These are phyloP conservation scores for Auriscalpium microsporum DNA, from an alignment of 768 basidiomycete species.

Conservation along the genomic window DNA sequence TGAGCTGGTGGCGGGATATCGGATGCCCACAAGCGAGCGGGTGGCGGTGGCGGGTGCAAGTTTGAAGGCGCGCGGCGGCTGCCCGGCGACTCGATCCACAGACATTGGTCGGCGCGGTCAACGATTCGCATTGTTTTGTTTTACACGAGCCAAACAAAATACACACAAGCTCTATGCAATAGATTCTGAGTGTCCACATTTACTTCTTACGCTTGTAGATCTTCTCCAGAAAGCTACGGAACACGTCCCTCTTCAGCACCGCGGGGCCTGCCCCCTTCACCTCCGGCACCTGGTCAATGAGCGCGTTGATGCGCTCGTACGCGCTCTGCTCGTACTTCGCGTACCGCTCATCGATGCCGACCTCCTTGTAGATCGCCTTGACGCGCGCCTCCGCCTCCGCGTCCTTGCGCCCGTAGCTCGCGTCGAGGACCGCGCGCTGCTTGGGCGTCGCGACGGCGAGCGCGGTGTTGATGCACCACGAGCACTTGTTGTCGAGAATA, in stretches of 20 bases:
- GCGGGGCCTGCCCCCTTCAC: constrained; percentile 25
- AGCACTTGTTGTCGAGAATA: constrained; percentile 96
- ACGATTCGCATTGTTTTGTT: too few relatives aligned
- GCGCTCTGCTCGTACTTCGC: constrained; percentile 68
- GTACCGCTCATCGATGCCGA: constrained; percentile 63
- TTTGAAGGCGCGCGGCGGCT: too few relatives aligned
- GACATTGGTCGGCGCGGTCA: too few relatives aligned
- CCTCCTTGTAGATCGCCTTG: constrained; percentile 63
- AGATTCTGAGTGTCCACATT: neutral
- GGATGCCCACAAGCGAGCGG: too few relatives aligned
- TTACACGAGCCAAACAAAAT: too few relatives aligned
- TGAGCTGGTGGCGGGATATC: too few relatives aligned
- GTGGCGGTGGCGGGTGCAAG: too few relatives aligned
- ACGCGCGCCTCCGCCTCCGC: constrained; percentile 47
- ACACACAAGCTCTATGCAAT: too few relatives aligned
- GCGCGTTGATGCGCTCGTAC: constrained; percentile 52
- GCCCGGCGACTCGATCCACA: too few relatives aligned
- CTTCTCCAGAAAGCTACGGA: constrained; percentile 80
- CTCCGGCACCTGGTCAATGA: constrained; percentile 74
- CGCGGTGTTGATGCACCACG: constrained; percentile 90
- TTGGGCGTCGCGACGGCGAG: constrained; percentile 45
- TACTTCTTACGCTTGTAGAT: constrained; percentile 55
- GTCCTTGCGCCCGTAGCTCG: constrained; percentile 55
- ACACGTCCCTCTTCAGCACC: constrained; percentile 55
- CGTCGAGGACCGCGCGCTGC: constrained; percentile 50